Evolutionary conservation across 768 basidiomycete genomes (phyloP), one percentile per base, ranked within the genome.

Genomic region (Rhodosporidiobolus sp.): DNA sequence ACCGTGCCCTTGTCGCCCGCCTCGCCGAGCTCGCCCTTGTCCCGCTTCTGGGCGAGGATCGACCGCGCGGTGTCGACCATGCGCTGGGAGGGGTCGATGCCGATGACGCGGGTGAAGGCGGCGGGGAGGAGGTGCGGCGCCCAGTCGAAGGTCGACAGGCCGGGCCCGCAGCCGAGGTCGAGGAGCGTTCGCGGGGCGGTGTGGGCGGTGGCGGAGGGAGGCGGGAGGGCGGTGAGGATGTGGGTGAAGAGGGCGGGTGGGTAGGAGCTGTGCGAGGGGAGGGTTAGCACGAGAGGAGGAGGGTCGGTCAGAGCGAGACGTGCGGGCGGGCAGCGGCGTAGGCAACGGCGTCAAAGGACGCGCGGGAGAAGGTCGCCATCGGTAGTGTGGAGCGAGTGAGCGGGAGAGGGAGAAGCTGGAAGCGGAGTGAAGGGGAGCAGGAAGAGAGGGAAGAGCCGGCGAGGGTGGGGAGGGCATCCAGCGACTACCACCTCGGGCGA

Each of bases 281-380:
- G 6, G 91, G 90, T 77, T 92, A 92, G 1, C 38, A 90, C 3
- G 19, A 17, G 43, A 3, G 24, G 54, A 26, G 58, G 34, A 20
- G 46, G 45, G 26, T n/a, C n/a, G n/a, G n/a, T n/a, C n/a, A n/a
- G 53, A 7, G 4, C 8, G 9, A 57, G 11, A 22, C 62, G 43
- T 5, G 63, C 71, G 71, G 92, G 17, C 92, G 83, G 54, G 85
- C 86, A 5, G 87, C 82, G 3, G 90, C 87, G 77, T 93, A 92
- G 9, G 82, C 79, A 11, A 85, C 81, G 0, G 89, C 85, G 78
- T 90, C 86, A 82, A 91, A 93, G 0, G 86, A 84, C 0, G 84
- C 79, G 73, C 88, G 89, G 20, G 87, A 86, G 77, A 91, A 94
- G 0, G 89, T 89, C 17, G 90, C 84, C 91, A 93, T 91, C 14